phyloP scores from a whole-genome alignment of 192 early-diverging fungal species.

The Entomortierella chlamydospora region DNA sequence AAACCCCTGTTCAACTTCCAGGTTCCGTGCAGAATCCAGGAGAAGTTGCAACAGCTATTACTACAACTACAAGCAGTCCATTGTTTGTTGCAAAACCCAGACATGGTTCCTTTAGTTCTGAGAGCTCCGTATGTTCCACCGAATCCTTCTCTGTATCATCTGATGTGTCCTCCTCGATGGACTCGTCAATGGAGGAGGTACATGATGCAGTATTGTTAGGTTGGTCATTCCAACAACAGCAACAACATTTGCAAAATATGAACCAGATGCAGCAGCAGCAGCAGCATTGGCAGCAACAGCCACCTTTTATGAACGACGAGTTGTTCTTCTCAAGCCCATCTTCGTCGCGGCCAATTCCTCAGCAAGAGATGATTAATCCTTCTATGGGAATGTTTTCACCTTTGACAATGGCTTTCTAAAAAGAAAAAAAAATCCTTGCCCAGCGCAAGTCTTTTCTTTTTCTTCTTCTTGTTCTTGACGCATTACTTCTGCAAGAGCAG shows the following conservation, averaged over 20 bases:
- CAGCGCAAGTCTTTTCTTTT: no score
- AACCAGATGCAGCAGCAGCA: constrained; percentile 7
- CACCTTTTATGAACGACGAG: neutral
- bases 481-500: no score
- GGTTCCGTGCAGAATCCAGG: neutral
- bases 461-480: no score
- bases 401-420: neutral
- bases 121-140: neutral
- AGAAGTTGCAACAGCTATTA: neutral
- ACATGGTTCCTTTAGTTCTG: constrained; percentile 2
- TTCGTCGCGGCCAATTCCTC: neutral
- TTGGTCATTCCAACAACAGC: constrained; percentile 7
- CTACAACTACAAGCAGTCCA: neutral
- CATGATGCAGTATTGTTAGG: constrained; percentile 3
- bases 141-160: neutral
- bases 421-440: neutral
- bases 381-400: constrained; percentile 3
- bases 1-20: constrained; percentile 13
- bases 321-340: neutral
- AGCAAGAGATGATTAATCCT: constrained; percentile 1
- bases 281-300: neutral
- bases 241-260: neutral
- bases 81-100: neutral
- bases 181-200: neutral
- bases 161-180: neutral